Evolutionary conservation across 2,329 filamentous ascomycete species (phyloP), one percentile per base, ranked within the genome.

Genomic region (Aureobasidium sp.): DNA sequence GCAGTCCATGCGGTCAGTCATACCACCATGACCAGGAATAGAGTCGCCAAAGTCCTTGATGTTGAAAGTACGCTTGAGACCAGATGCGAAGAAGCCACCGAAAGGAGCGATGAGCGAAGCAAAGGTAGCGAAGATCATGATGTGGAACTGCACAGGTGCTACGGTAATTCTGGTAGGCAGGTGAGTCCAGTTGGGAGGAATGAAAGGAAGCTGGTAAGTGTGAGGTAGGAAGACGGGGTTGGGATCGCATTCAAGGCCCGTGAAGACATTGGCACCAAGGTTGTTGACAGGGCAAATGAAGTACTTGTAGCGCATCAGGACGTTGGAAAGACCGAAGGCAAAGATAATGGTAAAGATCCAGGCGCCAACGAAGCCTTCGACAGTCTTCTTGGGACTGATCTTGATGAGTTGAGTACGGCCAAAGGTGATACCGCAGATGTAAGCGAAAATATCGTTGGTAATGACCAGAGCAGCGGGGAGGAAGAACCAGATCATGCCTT

Each of bases 401-500:
- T 97, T 96, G 79, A 99, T 99, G 67, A 99, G 85, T 75, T 96
- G 94, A 2, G 94, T 97, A 62, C 91, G 87, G 57, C 94, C 94
- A 75, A 99, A 96, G 26, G 92, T 93, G 72, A 99, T 97, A 64
- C 94, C 94, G 75, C 92, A 97, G 65, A 99, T 86, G 74, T 99
- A 99, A 70, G 94, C 94, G 71, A 95, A 97, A 67, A 99, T 99
- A 73, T 99, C 94, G 76, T 99, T 99, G 66, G 90, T 97, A 73
- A 99, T 96, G 74, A 99, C 94, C 69, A 99, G 84, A 59, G 91
- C 88, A 8, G 91, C 92, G 8, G 94, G 94, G 48, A 99, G 79
- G 83, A 97, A 97, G 82, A 99, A 97, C 94, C 94, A 99, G 74
- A 99, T 96, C 89, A 99, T 91, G 78, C 94, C 94, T 78, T 99